These are phyloP conservation scores for Chrysanthemum makinoi DNA, from an alignment of 129 eudicot genomes.

Conservation along the genomic window DNA sequence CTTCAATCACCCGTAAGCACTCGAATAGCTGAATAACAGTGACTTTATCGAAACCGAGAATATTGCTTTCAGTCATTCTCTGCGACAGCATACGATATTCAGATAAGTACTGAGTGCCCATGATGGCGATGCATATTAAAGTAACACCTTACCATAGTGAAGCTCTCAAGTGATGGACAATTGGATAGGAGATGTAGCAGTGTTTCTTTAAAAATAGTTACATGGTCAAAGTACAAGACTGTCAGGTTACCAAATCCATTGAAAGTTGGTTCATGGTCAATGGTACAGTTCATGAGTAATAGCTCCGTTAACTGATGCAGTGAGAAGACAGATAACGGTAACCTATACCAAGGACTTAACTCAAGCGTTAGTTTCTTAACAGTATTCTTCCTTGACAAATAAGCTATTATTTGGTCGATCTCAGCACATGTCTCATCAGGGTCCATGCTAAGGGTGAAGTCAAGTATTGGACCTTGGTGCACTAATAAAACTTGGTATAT, in stretches of 20 bases:
- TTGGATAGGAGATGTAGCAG: neutral
- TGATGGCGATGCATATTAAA: neutral
- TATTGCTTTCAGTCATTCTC: neutral
- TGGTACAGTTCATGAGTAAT: neutral
- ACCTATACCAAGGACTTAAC: neutral
- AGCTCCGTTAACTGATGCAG: constrained; percentile 13
- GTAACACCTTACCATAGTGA: neutral
- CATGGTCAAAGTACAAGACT: neutral
- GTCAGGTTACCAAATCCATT: neutral
- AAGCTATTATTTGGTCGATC: neutral
- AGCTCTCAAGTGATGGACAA: neutral
- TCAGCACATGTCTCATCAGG: neutral
- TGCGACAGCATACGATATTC: neutral
- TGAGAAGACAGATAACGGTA: constrained; percentile 13
- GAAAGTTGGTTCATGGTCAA: neutral
- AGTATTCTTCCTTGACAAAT: neutral
- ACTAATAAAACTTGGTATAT: constrained; percentile 13
- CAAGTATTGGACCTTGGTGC: constrained; percentile 10
- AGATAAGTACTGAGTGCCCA: neutral
- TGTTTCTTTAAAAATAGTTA: neutral
- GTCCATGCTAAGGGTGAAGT: constrained; percentile 6
- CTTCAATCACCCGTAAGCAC: neutral
- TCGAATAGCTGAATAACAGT: constrained; percentile 5
- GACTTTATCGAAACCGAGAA: neutral
- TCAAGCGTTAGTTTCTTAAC: neutral